Base-by-base conservation (phyloP, 2,329 filamentous ascomycete genomes). In the Calonectria pauciramosa region DNA sequence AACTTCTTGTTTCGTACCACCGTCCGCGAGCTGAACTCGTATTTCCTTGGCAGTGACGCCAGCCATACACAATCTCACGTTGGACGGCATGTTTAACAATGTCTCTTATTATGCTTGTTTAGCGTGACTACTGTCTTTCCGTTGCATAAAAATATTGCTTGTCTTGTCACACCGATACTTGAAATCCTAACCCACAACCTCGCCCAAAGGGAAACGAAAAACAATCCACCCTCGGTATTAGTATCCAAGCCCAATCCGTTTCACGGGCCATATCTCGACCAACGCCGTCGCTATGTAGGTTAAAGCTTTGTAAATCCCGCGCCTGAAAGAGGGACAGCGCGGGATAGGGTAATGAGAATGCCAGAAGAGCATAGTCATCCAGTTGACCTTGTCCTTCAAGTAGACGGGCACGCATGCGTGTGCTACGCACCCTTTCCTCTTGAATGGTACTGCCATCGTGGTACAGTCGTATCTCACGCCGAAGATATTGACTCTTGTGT, bases 201-300 rank as follows among this genome's bases (percentile, higher is more conserved):
- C 56, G 23, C n/a, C 32, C 56, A 63, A 63, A 34, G n/a, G 36
- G 56, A 63, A 63, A 63, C 56, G 26, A 41, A 41, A 32, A 63
- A 41, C 9, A 47, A 23, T 47, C 56, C 56, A 28, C 56, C 56
- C 26, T 63, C 41, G 38, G 65, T 54, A 52, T 51, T 68, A 68
- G 28, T 65, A 65, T 65, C 41, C 60, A 49, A 47, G 41, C 26
- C 41, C 60, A 49, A 34, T 65, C 41, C 60, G 41, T 38, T 68
- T 54, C 28, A 68, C 16, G 44, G 44, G 38, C 20, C 28, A 49
- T 65, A 41, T 54, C 47, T 68, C 47, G 51, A 68, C 34, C 65
- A 81, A 80, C 79, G 75, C 80, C 79, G 41, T 76, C 79, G 80
- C 80, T 81, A 80, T 80, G 79, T 74, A 63, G 49, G 32, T 36